A percentile compares a stretch with the other conserved stretches of the same genome.
Conservation (phyloP, 257 asterid species). For the Schizonepeta tenuifolia region DNA sequence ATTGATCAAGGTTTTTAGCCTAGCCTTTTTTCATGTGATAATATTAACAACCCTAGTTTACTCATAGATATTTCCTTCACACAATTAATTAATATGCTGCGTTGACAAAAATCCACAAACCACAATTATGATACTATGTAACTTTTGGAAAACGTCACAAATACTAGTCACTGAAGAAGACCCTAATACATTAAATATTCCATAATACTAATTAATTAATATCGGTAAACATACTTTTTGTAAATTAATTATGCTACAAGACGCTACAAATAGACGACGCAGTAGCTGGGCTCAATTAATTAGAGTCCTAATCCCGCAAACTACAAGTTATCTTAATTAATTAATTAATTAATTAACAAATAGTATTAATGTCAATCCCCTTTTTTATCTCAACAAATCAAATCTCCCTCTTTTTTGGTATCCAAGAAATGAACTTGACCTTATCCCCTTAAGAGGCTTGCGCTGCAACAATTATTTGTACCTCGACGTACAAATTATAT, state of each 20-base stretch:
- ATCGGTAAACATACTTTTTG: slow-evolving; percentile 45
- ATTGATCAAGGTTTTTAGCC: slow-evolving; percentile 14
- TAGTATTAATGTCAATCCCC: slow-evolving; percentile 54
- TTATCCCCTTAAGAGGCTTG: slow-evolving; percentile 34
- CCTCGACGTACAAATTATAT: too few relatives aligned
- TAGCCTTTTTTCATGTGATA: neutral
- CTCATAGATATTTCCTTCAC: neutral
- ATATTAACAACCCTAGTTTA: neutral
- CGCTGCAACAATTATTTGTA: slow-evolving; percentile 31
- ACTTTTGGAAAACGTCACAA: slow-evolving; percentile 18
- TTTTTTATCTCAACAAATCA: slow-evolving; percentile 48
- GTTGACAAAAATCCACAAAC: slow-evolving; percentile 49
- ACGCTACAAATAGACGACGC: slow-evolving; percentile 52
- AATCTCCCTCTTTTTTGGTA: slow-evolving; percentile 37
- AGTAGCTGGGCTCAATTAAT: slow-evolving; percentile 51
- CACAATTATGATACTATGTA: slow-evolving; percentile 5
- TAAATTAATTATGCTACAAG: slow-evolving; percentile 28
- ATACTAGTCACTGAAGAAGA: slow-evolving; percentile 39
- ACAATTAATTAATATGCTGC: slow-evolving; percentile 11
- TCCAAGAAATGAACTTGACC: slow-evolving; percentile 56
- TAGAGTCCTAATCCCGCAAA: slow-evolving; percentile 34
- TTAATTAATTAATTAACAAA: too few relatives aligned
- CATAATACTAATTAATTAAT: slow-evolving; percentile 13
- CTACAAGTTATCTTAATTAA: slow-evolving; percentile 28
- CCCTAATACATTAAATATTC: slow-evolving; percentile 16